Evolutionary conservation across 1,139 yeast genomes (phyloP).

Genomic region (Yamadazyma aaseri): DNA sequence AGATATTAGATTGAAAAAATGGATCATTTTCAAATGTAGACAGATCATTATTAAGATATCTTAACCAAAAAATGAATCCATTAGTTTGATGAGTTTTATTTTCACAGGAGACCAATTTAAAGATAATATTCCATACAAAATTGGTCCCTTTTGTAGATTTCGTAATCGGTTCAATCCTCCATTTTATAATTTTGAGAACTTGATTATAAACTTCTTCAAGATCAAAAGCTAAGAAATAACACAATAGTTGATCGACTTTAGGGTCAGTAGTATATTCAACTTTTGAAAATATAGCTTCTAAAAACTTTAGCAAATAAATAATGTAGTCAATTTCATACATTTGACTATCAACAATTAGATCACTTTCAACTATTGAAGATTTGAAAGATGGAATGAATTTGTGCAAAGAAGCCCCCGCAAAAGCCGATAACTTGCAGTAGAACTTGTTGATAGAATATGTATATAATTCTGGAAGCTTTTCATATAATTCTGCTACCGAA

Average conservation of each 20-base stretch:
- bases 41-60: constrained; percentile 37
- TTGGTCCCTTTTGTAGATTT: constrained; percentile 19
- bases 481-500: constrained; percentile 15
- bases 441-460: constrained; percentile 17
- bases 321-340: constrained; percentile 8
- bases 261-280: constrained; percentile 3
- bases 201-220: constrained; percentile 31
- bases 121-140: constrained; percentile 48
- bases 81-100: constrained; percentile 36
- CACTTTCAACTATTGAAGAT: constrained; percentile 5
- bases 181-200: constrained; percentile 42
- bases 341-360: constrained; percentile 1
- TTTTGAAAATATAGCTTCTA: constrained; percentile 12
- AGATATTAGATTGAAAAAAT: constrained; percentile 34
- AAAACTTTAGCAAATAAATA: constrained; percentile 11
- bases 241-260: constrained; percentile 12
- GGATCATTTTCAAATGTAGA: constrained; percentile 16
- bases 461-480: constrained; percentile 21
- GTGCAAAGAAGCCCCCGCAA: constrained; percentile 16
- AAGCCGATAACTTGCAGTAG: constrained; percentile 13
- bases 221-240: constrained; percentile 14
- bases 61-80: constrained; percentile 55
- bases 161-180: constrained; percentile 44
- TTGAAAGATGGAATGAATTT: constrained; percentile 23
- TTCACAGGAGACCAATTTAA: constrained; percentile 27